phyloP scores from a whole-genome alignment of 208 protist genomes.

The Wallacemonas sp. region DNA sequence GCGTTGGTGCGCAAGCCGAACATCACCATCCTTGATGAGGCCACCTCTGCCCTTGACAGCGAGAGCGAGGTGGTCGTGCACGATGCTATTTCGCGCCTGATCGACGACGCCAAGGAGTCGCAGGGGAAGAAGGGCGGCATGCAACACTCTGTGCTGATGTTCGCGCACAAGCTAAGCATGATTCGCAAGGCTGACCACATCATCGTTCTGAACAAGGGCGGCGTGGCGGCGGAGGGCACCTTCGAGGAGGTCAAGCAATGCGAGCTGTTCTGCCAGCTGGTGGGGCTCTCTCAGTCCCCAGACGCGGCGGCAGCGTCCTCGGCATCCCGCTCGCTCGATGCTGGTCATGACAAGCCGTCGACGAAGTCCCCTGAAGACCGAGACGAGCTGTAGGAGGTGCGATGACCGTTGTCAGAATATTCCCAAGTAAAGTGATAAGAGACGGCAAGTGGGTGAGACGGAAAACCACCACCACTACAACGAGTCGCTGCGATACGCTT shows the following conservation, averaged over 20 bases:
- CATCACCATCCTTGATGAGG: constrained; percentile 93
- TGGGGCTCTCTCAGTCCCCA: constrained; percentile 31
- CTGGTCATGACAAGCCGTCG: no score
- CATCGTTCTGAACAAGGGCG: constrained; percentile 82
- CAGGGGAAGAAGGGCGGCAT: constrained; percentile 23
- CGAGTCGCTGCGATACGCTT: no score
- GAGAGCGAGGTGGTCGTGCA: constrained; percentile 90
- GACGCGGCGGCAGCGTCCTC: background rate
- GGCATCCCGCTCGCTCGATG: background rate
- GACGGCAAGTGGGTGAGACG: background rate
- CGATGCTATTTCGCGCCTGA: constrained; percentile 73
- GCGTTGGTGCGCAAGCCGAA: constrained; percentile 82
- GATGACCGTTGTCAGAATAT: no score
- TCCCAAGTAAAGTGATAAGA: no score
- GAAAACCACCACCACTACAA: background rate
- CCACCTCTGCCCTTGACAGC: constrained; percentile 88
- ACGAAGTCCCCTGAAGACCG: no score
- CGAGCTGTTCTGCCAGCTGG: constrained; percentile 65
- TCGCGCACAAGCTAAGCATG: constrained; percentile 89
- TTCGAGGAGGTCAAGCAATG: constrained; percentile 63
- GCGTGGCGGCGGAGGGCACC: constrained; percentile 63
- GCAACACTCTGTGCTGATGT: constrained; percentile 79
- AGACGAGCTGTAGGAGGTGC: no score
- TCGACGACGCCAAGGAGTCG: constrained; percentile 53
- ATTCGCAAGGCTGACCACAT: constrained; percentile 87